phyloP scores from a whole-genome alignment of 768 basidiomycete genomes.

The Tulasnella sp. region DNA sequence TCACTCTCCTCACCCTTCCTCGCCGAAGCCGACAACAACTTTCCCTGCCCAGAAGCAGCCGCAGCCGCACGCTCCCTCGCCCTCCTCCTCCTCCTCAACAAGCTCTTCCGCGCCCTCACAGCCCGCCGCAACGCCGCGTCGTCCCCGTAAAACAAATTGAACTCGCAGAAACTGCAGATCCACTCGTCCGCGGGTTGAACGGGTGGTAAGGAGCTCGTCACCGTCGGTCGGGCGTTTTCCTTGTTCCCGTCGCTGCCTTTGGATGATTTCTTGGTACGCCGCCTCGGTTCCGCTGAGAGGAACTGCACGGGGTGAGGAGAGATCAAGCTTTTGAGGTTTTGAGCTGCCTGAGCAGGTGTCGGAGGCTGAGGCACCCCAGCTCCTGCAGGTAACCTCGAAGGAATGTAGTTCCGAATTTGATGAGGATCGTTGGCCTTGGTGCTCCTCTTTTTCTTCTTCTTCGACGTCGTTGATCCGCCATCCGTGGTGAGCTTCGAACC shows the following conservation, averaged over 20 bases:
- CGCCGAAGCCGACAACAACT: constrained; percentile 11
- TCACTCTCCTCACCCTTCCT: constrained; percentile 13
- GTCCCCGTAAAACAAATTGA: constrained; percentile 83
- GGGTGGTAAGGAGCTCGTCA: constrained; percentile 26
- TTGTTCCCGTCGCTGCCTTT: constrained; percentile 16
- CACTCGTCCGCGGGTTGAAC: constrained; percentile 73
- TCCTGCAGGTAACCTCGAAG: constrained; percentile 60
- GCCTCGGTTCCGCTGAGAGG: constrained; percentile 45
- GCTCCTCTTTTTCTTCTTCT: constrained; percentile 80
- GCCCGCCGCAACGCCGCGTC: constrained; percentile 56
- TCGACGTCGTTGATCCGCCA: constrained; percentile 14
- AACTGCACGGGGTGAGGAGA: constrained; percentile 59
- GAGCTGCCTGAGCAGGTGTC: constrained; percentile 33
- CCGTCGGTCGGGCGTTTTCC: not conserved
- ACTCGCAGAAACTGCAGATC: constrained; percentile 94
- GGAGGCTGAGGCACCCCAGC: constrained; percentile 29
- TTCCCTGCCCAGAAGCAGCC: constrained; percentile 41
- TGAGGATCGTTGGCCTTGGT: constrained; percentile 95
- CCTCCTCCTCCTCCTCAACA: constrained; percentile 58
- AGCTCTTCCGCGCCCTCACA: constrained; percentile 67
- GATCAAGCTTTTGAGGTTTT: constrained; percentile 41
- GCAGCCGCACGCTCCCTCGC: constrained; percentile 61
- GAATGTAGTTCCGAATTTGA: constrained; percentile 89
- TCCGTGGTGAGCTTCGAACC: not conserved
- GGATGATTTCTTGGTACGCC: constrained; percentile 22